Evolutionary conservation across 805 yeast genomes (phyloP), one percentile per base, ranked within the genome.

Genomic region (Yarrowia sp.): DNA sequence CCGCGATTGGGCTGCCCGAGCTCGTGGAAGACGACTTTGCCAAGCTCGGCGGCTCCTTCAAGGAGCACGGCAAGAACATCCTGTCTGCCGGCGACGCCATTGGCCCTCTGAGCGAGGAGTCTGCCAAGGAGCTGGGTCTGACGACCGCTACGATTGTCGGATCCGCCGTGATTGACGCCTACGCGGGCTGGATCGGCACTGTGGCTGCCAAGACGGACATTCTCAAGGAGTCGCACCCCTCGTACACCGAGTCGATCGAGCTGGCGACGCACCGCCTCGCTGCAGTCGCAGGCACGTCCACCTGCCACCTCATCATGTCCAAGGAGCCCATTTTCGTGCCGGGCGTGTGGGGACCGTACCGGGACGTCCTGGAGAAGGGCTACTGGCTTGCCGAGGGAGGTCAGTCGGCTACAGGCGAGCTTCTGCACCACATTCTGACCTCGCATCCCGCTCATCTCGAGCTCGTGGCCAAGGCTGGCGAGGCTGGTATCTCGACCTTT

Each of bases 281-380:
- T 14, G 97, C 97, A 2, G 97, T 94, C 19, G 98, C 99, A 0
- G 99, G 99, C 64, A 94, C 99, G 6, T 91, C 97, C 1, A 94
- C 99, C 0, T 94, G 99, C 72, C 98, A 94, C 74, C 85, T 94
- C 68, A 91, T 90, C 63, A 80, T 93, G 80, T 87, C 96, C 27
- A 81, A 83, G 64, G 86, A 89, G 29, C 88, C 97, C 0, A 84
- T 90, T 44, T 92, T 93, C 72, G 98, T 93, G 9, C 84, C 90
- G 44, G 99, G 99, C 64, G 97, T 94, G 32, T 94, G 99, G 99
- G 99, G 99, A 13, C 99, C 99, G 2, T 94, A 94, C 75, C 81
- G 91, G 69, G 97, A 92, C 73, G 96, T 90, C 5, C 81, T 93
- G 78, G 88, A 96, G n/a, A 87, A 88, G 27, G 90, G 85, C 6